Percentiles rank a stretch among this genome's conserved stretches.
phyloP scores from a whole-genome alignment of 495 filamentous ascomycete genomes.

The Aspergillus mulundensis region DNA sequence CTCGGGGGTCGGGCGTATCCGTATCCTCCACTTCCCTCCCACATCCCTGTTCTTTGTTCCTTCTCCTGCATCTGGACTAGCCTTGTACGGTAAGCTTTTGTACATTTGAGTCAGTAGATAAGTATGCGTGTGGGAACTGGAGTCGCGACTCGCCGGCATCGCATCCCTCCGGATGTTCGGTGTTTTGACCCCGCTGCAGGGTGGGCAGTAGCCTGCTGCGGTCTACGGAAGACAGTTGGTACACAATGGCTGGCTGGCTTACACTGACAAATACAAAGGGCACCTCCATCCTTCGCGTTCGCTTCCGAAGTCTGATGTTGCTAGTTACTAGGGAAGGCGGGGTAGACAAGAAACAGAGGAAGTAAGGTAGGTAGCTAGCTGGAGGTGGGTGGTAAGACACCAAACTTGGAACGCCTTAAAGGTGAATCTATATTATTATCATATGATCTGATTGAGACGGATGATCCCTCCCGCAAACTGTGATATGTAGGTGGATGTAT shows the following conservation, averaged over 20 bases:
- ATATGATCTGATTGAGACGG: background rate
- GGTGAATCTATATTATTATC: background rate
- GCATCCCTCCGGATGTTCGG: background rate
- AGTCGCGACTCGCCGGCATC: background rate
- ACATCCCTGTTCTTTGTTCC: background rate
- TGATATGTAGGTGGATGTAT: background rate
- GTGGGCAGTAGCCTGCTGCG: constrained; percentile 3
- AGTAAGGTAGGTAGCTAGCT: background rate
- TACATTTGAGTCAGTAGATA: background rate
- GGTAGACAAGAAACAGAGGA: background rate
- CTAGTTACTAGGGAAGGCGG: background rate
- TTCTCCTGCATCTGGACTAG: constrained; percentile 1
- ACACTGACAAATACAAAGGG: too few relatives aligned
- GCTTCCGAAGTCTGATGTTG: background rate
- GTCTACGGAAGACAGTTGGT: background rate
- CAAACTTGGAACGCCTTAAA: background rate
- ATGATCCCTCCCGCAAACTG: background rate
- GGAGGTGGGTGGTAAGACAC: background rate
- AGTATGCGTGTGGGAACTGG: too few relatives aligned
- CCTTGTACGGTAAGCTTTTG: background rate
- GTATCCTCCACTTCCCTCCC: background rate
- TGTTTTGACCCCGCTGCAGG: background rate
- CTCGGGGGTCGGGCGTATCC: background rate
- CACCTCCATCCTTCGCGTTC: background rate
- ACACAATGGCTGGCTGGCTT: background rate